Percentiles rank a stretch among this genome's conserved stretches.
Evolutionary conservation across 139 green algal species (phyloP).

Genomic region (Chlorella sp.): DNA sequence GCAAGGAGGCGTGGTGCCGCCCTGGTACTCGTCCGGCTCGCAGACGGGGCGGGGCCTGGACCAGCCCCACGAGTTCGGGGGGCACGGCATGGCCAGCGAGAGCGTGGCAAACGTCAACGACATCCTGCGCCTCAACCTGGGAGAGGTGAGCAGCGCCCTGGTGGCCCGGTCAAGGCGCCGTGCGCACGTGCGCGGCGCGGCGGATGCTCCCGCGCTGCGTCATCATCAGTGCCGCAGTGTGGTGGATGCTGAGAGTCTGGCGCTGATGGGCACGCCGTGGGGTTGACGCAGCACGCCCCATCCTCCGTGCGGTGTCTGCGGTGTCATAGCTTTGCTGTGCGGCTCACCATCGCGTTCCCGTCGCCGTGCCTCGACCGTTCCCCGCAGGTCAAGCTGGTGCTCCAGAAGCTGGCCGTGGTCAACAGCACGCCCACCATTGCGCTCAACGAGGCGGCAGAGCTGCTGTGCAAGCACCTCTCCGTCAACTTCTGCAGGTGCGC

Average conservation of each 20-base stretch:
- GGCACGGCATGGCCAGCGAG: not conserved
- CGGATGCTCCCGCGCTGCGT: no score
- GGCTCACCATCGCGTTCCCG: not conserved
- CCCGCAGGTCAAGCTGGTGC: conserved; percentile 43
- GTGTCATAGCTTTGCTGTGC: not conserved
- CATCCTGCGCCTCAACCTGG: conserved; percentile 35
- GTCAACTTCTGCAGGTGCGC: conserved; percentile 47
- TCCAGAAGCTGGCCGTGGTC: conserved; percentile 49
- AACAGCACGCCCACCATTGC: conserved; percentile 46
- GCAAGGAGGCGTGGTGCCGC: not conserved
- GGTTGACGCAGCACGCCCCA: not conserved
- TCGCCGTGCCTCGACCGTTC: not conserved
- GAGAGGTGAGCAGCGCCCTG: conserved; percentile 21
- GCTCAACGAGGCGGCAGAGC: conserved; percentile 45
- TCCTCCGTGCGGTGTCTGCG: not conserved
- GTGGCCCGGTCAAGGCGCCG: no score
- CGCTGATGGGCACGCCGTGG: not conserved
- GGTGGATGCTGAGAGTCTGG: not conserved
- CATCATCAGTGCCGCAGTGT: no score
- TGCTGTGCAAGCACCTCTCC: conserved; percentile 49
- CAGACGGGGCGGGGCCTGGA: no score
- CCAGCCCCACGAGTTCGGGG: no score
- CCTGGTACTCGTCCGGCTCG: no score
- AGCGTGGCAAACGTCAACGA: conserved; percentile 13
- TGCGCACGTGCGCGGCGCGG: no score